phyloP scores from a whole-genome alignment of 768 basidiomycete species.

The Rhizopogon roseolus region DNA sequence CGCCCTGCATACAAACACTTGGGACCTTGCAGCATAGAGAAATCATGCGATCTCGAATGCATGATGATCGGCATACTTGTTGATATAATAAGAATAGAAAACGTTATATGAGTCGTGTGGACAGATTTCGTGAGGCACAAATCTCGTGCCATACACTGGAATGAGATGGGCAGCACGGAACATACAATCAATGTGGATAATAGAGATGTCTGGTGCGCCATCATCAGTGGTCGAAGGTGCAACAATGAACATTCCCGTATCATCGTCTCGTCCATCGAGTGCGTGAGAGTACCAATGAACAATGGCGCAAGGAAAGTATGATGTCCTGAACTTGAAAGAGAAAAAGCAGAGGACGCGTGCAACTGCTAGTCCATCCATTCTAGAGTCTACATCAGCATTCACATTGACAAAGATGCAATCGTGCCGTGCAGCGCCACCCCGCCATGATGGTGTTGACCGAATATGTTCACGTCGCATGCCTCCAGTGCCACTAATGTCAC shows the following conservation, averaged over 20 bases:
- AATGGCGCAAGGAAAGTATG: constrained; percentile 19
- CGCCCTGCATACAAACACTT: too few relatives aligned
- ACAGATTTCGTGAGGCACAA: constrained; percentile 1
- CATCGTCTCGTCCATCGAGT: constrained; percentile 7
- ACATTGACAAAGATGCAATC: constrained; percentile 25
- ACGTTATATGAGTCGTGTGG: constrained; percentile 9
- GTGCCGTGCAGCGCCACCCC: constrained; percentile 9
- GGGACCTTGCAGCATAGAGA: too few relatives aligned
- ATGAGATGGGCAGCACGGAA: constrained; percentile 15
- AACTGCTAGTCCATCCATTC: constrained; percentile 19
- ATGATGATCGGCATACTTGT: constrained; percentile 19
- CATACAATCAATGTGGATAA: constrained; percentile 11
- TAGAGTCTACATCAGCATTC: constrained; percentile 8
- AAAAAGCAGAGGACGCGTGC: constrained; percentile 18
- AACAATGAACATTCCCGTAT: constrained; percentile 23
- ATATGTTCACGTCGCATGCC: constrained; percentile 27
- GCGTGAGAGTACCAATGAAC: constrained; percentile 21
- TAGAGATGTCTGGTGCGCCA: background rate
- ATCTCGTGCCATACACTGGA: constrained; percentile 12
- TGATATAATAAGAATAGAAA: background rate
- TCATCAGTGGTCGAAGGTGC: constrained; percentile 6
- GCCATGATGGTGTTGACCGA: constrained; percentile 21
- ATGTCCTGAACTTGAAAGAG: constrained; percentile 10
- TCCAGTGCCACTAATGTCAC: constrained; percentile 5
- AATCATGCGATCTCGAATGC: constrained; percentile 14